These are phyloP conservation scores for Afroboletus lepidellus DNA, from an alignment of 1,284 basidiomycete genomes.

Conservation along the genomic window DNA sequence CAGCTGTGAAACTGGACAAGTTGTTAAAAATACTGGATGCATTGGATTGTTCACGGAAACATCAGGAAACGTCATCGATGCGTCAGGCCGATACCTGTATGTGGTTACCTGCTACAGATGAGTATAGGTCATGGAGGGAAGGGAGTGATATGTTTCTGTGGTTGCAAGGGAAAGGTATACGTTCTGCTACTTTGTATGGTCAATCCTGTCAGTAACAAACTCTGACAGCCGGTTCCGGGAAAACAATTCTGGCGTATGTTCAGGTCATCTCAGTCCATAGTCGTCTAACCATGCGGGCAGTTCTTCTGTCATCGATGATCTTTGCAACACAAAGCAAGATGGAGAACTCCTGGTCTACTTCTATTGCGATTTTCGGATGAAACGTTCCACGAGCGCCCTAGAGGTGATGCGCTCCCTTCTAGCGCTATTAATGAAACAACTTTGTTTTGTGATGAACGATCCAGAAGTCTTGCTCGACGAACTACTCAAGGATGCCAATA, in stretches of 20 bases:
- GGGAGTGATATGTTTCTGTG: constrained; percentile 6
- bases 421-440: neutral
- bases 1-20: constrained; percentile 7
- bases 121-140: constrained; percentile 12
- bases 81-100: constrained; percentile 13
- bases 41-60: constrained; percentile 10
- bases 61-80: neutral
- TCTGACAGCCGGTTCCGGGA: constrained; percentile 10
- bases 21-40: neutral
- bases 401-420: constrained; percentile 17
- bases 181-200: fast-evolving
- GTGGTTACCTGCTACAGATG: constrained; percentile 8
- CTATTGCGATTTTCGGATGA: constrained; percentile 19
- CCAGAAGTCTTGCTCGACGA: constrained; percentile 8
- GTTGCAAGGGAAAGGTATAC: constrained; percentile 12
- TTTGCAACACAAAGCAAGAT: neutral
- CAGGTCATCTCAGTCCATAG: neutral
- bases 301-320: constrained; percentile 10
- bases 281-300: neutral
- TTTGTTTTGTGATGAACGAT: neutral
- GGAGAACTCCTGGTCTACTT: constrained; percentile 10
- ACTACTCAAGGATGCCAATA: constrained; percentile 4
- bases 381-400: constrained; percentile 4
- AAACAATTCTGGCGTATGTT: constrained; percentile 13
- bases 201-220: neutral